Evolutionary conservation across 352 stramenopile species (phyloP).

Genomic region (Pythium dissotocum): DNA sequence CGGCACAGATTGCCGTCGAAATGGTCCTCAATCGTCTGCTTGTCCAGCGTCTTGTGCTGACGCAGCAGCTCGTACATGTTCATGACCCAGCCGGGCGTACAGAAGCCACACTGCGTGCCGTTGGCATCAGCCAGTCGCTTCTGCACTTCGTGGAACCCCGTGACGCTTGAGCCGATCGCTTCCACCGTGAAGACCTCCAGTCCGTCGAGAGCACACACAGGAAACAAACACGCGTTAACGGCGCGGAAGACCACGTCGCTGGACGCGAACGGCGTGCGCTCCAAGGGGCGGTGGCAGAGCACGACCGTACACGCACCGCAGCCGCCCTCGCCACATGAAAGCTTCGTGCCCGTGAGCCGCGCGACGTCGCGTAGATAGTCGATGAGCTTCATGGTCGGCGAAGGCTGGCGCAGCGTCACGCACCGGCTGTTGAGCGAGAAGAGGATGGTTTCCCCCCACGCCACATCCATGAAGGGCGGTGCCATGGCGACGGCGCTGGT

Average conservation of each 20-base stretch:
- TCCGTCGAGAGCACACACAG: conserved; percentile 70
- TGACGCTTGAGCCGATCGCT: conserved; percentile 51
- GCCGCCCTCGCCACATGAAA: conserved; percentile 41
- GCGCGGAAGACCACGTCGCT: conserved; percentile 33
- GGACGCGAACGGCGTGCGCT: conserved; percentile 12
- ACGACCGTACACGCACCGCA: conserved; percentile 42
- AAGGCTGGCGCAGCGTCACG: conserved; percentile 18
- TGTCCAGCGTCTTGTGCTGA: conserved; percentile 30
- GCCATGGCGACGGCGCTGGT: conserved; percentile 7
- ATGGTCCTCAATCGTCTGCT: conserved; percentile 65
- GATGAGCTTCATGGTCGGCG: conserved; percentile 44
- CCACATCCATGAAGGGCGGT: conserved; percentile 20
- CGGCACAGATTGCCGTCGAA: conserved; percentile 91
- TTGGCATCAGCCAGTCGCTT: conserved; percentile 68
- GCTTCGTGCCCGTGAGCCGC: conserved; percentile 72
- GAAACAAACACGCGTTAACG: conserved; percentile 88
- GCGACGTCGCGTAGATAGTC: conserved; percentile 63
- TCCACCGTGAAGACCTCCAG: conserved; percentile 87
- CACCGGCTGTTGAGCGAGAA: conserved; percentile 28
- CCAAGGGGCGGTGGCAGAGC: conserved; percentile 27
- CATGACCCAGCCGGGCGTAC: conserved; percentile 55
- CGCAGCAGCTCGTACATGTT: conserved; percentile 39
- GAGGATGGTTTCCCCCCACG: conserved; percentile 18
- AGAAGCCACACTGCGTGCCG: conserved; percentile 87
- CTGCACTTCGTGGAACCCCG: conserved; percentile 58